phyloP scores from a whole-genome alignment of 148 eudicot species.

The Rhododendron griersonianum region DNA sequence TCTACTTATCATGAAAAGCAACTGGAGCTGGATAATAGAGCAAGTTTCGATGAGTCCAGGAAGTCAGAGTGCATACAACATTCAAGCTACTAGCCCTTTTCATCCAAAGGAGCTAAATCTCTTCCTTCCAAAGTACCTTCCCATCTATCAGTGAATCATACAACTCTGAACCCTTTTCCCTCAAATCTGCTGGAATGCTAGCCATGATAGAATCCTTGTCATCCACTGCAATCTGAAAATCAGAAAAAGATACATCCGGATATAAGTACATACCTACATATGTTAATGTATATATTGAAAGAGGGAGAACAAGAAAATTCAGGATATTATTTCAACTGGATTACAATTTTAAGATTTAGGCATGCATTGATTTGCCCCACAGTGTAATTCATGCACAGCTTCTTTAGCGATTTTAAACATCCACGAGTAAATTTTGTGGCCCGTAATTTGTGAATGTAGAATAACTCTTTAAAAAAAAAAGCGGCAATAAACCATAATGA shows the following conservation, averaged over 20 bases:
- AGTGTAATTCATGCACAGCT: neutral
- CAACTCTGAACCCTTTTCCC: conserved; percentile 58
- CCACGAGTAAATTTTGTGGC: neutral
- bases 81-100: neutral
- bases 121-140: conserved; percentile 52
- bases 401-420: neutral
- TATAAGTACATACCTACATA: neutral
- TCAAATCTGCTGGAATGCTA: conserved; percentile 65
- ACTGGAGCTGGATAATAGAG: neutral
- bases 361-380: neutral
- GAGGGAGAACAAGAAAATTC: neutral
- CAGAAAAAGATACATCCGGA: neutral
- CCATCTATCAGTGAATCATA: conserved; percentile 79
- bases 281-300: neutral
- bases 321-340: neutral
- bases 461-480: neutral
- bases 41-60: neutral
- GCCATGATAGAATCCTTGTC: conserved; percentile 81
- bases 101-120: conserved; percentile 1
- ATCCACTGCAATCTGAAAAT: conserved; percentile 72
- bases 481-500: neutral
- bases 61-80: neutral
- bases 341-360: neutral
- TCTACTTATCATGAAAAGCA: conserved; percentile 5
- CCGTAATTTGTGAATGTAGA: neutral